Evolutionary conservation across 2,329 filamentous ascomycete species (phyloP), one percentile per base, ranked within the genome.

Genomic region (Paraphoma chrysanthemicola): DNA sequence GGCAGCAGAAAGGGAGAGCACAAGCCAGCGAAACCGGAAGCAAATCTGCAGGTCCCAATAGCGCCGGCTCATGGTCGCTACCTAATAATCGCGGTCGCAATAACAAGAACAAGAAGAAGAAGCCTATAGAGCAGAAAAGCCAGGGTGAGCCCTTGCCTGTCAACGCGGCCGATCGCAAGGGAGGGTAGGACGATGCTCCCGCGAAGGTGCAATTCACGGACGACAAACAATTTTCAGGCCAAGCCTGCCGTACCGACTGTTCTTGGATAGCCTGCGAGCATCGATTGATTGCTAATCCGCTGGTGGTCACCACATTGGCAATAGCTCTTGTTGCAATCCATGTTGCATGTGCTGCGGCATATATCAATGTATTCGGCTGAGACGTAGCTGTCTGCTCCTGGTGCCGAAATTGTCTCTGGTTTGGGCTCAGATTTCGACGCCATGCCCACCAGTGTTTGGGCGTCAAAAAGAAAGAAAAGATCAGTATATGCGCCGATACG

Each of bases 111-210:
- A 71, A 61, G 52, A 63, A 60, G 66, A 65, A 67, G 53, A 72
- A 66, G 55, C 55, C 56, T 17, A 56, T 57, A n/a, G 73, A 76
- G 45, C 51, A 67, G 29, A 78, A 75, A 55, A 51, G 56, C 11
- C 54, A 66, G 14, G 77, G 79, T 7, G 79, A 82, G 63, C 72
- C 77, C 4, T 56, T 81, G 49, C 80, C 80, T 14, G 71, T 68
- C 1, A 80, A 80, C 61, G 74, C 77, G 44, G 73, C 74, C 33
- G 80, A 82, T 49, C 72, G 80, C 36, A 82, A 82, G 57, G 80
- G 80, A 11, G 80, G 80, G 18, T 79, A 71, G 53, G 16, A 5
- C 6, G 8, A 14, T 2, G 33, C 16, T 16, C 18, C 14, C n/a
- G 45, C 43, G n/a, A 11, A 11, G 33, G 6, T 38, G n/a, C 33